A percentile compares a stretch with the other conserved stretches of the same genome.
Conservation (phyloP, 2,329 filamentous ascomycete species). For the Trichophaea hybrida region DNA sequence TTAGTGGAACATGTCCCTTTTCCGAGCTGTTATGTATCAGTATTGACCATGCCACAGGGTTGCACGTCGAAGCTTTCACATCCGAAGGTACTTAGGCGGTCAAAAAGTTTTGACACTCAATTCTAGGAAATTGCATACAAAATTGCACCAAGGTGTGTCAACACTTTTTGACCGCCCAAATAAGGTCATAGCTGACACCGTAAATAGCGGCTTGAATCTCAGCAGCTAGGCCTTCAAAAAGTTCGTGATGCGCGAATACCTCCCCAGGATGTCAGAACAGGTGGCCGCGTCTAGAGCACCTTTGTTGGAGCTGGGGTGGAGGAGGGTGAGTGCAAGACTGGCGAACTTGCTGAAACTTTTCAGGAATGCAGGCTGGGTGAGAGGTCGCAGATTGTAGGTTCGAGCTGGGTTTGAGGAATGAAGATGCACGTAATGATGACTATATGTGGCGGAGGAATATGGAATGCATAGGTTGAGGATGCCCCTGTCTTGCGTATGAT, state of each 20-base stretch:
- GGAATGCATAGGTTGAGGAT: too few species aligned
- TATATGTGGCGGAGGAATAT: too few species aligned
- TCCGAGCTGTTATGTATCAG: neutral
- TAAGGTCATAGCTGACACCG: neutral
- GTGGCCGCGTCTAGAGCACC: neutral
- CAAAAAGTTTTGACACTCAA: too few species aligned
- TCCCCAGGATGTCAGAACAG: neutral
- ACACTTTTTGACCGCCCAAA: neutral
- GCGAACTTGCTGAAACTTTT: too few species aligned
- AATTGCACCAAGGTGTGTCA: too few species aligned
- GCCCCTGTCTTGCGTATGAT: too few species aligned
- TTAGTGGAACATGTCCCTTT: neutral
- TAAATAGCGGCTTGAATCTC: neutral
- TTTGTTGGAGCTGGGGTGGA: neutral
- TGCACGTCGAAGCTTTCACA: neutral
- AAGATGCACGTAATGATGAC: too few species aligned
- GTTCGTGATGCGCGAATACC: neutral
- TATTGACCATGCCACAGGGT: neutral
- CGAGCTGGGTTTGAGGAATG: too few species aligned
- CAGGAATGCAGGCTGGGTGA: too few species aligned
- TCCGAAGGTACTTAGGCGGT: neutral
- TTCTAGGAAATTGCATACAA: too few species aligned
- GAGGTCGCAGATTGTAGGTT: too few species aligned
- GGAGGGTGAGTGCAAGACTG: neutral
- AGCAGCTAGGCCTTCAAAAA: neutral